Evolutionary conservation across 2,329 filamentous ascomycete genomes (phyloP).

Genomic region (Colletotrichum destructivum): DNA sequence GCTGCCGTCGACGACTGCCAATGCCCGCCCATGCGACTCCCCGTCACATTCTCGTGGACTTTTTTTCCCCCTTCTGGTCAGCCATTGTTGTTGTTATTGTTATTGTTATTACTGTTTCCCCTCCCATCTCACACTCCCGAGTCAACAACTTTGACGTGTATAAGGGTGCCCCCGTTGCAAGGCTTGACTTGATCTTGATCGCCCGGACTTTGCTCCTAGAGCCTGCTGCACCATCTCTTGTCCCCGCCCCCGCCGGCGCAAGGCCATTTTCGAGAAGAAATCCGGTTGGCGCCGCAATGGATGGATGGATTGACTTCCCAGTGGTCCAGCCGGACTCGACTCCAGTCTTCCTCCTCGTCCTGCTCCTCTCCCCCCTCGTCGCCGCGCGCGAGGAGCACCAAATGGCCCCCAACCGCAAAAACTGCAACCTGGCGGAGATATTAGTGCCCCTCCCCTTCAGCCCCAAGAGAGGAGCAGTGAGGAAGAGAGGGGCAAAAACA

Average conservation of each 20-base stretch:
- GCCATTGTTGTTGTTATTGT: neutral
- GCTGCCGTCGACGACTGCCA: neutral
- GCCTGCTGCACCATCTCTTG: constrained; percentile 33
- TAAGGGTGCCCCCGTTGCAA: constrained; percentile 1
- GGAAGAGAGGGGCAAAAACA: constrained; percentile 21
- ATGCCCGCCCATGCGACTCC: neutral
- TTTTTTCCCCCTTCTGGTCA: neutral
- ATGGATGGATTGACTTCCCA: constrained; percentile 24
- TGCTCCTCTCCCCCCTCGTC: constrained; percentile 2
- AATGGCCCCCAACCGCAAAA: constrained; percentile 7
- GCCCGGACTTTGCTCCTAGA: constrained; percentile 29
- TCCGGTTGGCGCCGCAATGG: constrained; percentile 23
- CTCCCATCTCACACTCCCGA: neutral
- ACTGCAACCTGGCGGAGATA: neutral
- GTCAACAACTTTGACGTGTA: constrained; percentile 14
- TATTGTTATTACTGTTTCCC: neutral
- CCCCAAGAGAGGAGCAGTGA: constrained; percentile 23
- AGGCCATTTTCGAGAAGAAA: constrained; percentile 13
- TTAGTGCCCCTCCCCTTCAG: constrained; percentile 18
- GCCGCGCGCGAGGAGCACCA: constrained; percentile 31
- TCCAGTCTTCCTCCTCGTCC: constrained; percentile 1
- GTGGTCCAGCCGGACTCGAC: constrained; percentile 23
- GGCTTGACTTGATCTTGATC: neutral
- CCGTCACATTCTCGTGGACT: neutral
- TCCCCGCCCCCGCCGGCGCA: constrained; percentile 37